A percentile compares a stretch with the other conserved stretches of the same genome.
These are phyloP conservation scores for Penicillium brevicompactum DNA, from an alignment of 2,329 filamentous ascomycete species.

Conservation along the genomic window DNA sequence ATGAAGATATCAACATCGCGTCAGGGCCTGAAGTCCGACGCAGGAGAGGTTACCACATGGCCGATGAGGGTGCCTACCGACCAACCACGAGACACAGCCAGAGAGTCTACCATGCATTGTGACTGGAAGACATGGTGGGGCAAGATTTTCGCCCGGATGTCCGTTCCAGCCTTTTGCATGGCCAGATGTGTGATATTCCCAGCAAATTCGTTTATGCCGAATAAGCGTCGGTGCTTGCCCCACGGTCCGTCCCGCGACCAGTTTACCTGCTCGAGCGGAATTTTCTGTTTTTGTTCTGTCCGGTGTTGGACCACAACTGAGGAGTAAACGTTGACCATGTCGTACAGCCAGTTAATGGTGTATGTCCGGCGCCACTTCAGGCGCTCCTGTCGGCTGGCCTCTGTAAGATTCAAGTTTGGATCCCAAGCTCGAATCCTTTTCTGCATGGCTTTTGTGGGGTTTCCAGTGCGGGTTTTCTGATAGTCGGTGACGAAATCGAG, in stretches of 20 bases:
- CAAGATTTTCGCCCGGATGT: conserved; percentile 45
- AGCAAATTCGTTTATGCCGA: background rate
- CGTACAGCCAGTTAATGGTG: conserved; percentile 44
- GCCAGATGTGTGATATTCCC: conserved; percentile 47
- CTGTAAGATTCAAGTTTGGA: background rate
- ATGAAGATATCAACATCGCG: background rate
- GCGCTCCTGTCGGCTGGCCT: background rate
- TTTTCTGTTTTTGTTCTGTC: background rate
- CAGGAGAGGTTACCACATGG: background rate
- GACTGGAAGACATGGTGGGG: conserved; percentile 55
- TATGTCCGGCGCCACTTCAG: conserved; percentile 51
- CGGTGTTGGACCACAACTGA: conserved; percentile 31
- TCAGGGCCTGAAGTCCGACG: background rate
- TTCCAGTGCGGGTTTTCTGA: background rate
- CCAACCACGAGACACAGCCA: conserved; percentile 11
- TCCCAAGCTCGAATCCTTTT: background rate
- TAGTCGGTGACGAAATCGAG: background rate
- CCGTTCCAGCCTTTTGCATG: conserved; percentile 46
- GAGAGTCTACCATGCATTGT: conserved; percentile 53
- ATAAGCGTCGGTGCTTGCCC: background rate
- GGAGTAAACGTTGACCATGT: conserved; percentile 51
- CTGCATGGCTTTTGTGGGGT: background rate
- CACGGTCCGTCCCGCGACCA: background rate
- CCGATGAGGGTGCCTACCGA: background rate
- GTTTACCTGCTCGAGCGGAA: background rate